Base-by-base conservation (phyloP, 129 eudicot genomes). In the Flaveria ramosissima region DNA sequence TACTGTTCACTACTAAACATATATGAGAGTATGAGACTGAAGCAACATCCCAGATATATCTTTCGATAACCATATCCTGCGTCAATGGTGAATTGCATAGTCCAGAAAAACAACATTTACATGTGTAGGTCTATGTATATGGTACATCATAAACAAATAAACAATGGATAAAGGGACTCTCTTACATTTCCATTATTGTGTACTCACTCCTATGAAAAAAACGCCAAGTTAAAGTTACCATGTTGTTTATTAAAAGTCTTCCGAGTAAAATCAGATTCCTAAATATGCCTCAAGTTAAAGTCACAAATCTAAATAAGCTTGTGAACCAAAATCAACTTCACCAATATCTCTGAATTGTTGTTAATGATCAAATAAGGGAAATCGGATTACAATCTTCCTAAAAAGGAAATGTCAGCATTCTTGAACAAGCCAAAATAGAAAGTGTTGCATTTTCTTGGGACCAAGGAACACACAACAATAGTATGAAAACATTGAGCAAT, bases 211-310 rank as follows among this genome's bases (percentile, higher is more conserved):
- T 30, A 15, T 15, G 1, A 30, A n/a, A 1, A 56, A 20, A 36
- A 56, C 7, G 15, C 52, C 45, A 55, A 36, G 30, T 26, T 52
- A 46, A 6, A 5, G 60, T 16, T 16, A 48, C 39, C 14, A 23
- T 21, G 60, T 16, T 71, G 60, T 26, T 51, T 32, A 64, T 32
- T 6, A 30, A 15, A 32, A 15, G 70, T 36, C 24, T 32, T 64
- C 6, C 1, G 7, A 16, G 41, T 13, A 64, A 15, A 36, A 63
- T 63, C 45, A 6, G 45, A 63, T 27, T 14, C 45, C 68, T 63
- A 30, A 32, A 63, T 30, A 36, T 52, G 76, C 64, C 76, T 56
- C 50, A 71, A 30, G 45, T 23, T 23, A 23, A 71, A 63, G 68
- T 23, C 26, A 63, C 4, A 27, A 62, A 30, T 14, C 1, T 42